Base-by-base conservation (phyloP, 1,284 basidiomycete genomes). In the Tilletia caries region DNA sequence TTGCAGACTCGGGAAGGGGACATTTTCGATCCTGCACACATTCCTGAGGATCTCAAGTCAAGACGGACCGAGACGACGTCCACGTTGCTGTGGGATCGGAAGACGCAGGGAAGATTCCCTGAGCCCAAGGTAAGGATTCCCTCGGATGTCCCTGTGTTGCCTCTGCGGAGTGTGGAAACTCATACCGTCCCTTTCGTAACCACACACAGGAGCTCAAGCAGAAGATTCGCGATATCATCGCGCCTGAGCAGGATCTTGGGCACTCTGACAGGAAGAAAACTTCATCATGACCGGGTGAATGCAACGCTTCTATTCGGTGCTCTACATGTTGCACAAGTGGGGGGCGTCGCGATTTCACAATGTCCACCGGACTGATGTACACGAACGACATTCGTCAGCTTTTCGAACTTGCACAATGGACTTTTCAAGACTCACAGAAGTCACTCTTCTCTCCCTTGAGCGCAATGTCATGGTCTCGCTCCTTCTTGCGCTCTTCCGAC, bases 261-360 rank as follows among this genome's bases (percentile, higher is more conserved):
- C 71, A 72, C 44, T 72, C 71, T 23, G 71, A 72, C 62, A 71
- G 20, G 58, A 64, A 48, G 58, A n/a, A n/a, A n/a, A n/a, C n/a
- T n/a, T n/a, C n/a, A n/a, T n/a, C n/a, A n/a, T n/a, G n/a, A n/a
- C n/a, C n/a, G n/a, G 41, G 37, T 27, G 29, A 60, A 23, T 13
- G 33, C 44, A 23, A 13, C 23, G 44, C 43, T 20, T 54, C 32
- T 32, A 34, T 66, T 34, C 46, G 65, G 34, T 50, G 65, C 27
- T 41, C 2, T 25, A 27, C 37, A 18, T 33, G 27, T 43, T 67
- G 52, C 27, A 32, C 66, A 46, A 23, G n/a, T n/a, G n/a, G n/a
- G n/a, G n/a, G n/a, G n/a, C n/a, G n/a, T n/a, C n/a, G n/a, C n/a
- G n/a, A n/a, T n/a, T 6, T 37, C 52, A 54, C 20, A 48, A 41